Evolutionary conservation across 2,329 filamentous ascomycete species (phyloP).

Genomic region (Pyrenochaeta sp.): DNA sequence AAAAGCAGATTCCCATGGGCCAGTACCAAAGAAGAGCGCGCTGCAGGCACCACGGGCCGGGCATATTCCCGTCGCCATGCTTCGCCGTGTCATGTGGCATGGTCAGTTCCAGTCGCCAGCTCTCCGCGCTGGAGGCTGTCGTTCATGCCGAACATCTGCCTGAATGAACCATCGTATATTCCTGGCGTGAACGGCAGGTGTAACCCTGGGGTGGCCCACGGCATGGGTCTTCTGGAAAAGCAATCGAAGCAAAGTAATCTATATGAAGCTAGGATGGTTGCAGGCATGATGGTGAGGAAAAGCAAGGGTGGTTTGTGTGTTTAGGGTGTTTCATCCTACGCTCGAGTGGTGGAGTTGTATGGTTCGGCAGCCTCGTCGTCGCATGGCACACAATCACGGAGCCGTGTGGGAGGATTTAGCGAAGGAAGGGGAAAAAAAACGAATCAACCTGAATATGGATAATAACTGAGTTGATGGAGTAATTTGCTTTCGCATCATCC

Average conservation of each 20-base stretch:
- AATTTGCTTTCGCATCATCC: not conserved
- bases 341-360: not conserved
- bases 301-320: slow-evolving; percentile 13
- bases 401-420: too few species aligned
- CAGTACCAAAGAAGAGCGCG: slow-evolving; percentile 12
- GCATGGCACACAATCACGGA: slow-evolving; percentile 3
- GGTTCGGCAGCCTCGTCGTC: slow-evolving; percentile 21
- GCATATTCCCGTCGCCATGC: slow-evolving; percentile 3
- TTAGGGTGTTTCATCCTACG: slow-evolving; percentile 8
- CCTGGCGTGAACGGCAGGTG: slow-evolving; percentile 18
- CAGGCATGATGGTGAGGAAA: slow-evolving; percentile 10
- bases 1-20: too few species aligned
- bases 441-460: not conserved
- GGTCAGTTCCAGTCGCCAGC: slow-evolving; percentile 18
- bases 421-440: too few species aligned
- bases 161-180: slow-evolving; percentile 17
- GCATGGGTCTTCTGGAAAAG: slow-evolving; percentile 26
- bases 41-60: slow-evolving; percentile 9
- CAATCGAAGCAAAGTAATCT: slow-evolving; percentile 11
- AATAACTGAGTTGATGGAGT: not conserved
- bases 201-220: slow-evolving; percentile 10
- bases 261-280: slow-evolving; percentile 4
- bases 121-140: slow-evolving; percentile 18
- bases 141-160: slow-evolving; percentile 29
- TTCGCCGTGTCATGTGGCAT: slow-evolving; percentile 24